Evolutionary conservation across 2,329 filamentous ascomycete genomes (phyloP).

Genomic region (Falciphora oryzae): DNA sequence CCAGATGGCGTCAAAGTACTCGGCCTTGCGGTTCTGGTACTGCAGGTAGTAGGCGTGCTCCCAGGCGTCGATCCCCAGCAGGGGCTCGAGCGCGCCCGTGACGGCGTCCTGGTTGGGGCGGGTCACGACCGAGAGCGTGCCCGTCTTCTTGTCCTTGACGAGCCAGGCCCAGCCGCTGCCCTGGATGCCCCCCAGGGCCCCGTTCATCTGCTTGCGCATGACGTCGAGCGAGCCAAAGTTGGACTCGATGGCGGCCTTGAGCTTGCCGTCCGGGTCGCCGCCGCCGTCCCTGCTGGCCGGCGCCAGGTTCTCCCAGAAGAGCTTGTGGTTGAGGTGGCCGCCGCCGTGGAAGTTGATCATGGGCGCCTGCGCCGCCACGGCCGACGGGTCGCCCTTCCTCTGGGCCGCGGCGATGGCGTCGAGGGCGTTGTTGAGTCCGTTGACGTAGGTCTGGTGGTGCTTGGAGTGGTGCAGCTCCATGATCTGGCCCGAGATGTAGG

Average conservation of each 20-base stretch:
- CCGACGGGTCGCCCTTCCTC: conserved; percentile 52
- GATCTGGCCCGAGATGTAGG: conserved; percentile 69
- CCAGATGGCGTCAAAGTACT: conserved; percentile 93
- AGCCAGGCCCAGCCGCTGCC: conserved; percentile 92
- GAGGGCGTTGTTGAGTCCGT: conserved; percentile 65
- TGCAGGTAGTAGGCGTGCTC: conserved; percentile 95
- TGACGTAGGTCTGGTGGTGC: conserved; percentile 75
- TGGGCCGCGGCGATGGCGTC: conserved; percentile 56
- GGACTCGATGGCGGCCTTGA: conserved; percentile 57
- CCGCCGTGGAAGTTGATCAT: conserved; percentile 81
- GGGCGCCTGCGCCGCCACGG: conserved; percentile 44
- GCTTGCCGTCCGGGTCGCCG: conserved; percentile 55
- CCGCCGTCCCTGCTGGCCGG: conserved; percentile 58
- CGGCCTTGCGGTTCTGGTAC: conserved; percentile 94
- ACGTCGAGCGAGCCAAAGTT: conserved; percentile 62
- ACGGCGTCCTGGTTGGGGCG: conserved; percentile 88
- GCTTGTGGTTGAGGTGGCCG: conserved; percentile 86
- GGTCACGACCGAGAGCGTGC: conserved; percentile 59
- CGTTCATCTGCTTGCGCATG: conserved; percentile 62
- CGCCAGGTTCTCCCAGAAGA: conserved; percentile 86
- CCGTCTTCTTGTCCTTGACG: conserved; percentile 61
- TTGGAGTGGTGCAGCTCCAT: conserved; percentile 78
- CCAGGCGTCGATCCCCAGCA: conserved; percentile 91
- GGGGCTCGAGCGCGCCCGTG: conserved; percentile 71
- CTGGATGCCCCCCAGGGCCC: conserved; percentile 68